A percentile compares a stretch with the other conserved stretches of the same genome.
Conservation (phyloP, 202 grass and related monocot genomes). For the Elaeis oleifera region DNA sequence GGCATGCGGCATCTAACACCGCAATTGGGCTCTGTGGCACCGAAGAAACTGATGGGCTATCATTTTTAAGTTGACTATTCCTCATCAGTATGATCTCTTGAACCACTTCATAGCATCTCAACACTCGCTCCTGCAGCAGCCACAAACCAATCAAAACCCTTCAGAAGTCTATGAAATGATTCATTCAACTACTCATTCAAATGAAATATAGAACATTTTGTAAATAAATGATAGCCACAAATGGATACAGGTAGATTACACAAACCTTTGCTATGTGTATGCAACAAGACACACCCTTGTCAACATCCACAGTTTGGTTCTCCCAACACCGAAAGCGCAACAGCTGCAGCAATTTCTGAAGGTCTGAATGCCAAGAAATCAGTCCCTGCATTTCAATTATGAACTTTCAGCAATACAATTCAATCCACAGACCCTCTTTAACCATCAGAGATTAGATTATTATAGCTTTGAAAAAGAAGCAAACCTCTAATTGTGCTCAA, state of each 20-base stretch:
- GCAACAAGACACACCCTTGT: constrained; percentile 48
- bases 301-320: constrained; percentile 50
- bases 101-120: constrained; percentile 13
- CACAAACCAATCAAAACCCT: background rate
- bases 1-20: constrained; percentile 26
- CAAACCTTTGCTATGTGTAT: constrained; percentile 59
- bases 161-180: background rate
- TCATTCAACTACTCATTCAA: no score
- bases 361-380: constrained; percentile 76
- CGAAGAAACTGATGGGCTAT: background rate
- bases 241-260: constrained; percentile 10
- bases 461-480: background rate
- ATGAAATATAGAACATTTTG: no score
- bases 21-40: constrained; percentile 23
- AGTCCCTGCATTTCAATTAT: constrained; percentile 41
- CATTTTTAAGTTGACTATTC: background rate
- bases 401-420: constrained; percentile 22
- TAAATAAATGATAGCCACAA: no score
- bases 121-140: constrained; percentile 8
- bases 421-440: background rate
- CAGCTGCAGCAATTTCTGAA: constrained; percentile 81
- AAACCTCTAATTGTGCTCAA: constrained; percentile 67
- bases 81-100: constrained; percentile 3
- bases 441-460: background rate
- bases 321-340: constrained; percentile 44